Evolutionary conservation across 495 filamentous ascomycete genomes (phyloP).

Genomic region (Talaromyces trachyspermus): DNA sequence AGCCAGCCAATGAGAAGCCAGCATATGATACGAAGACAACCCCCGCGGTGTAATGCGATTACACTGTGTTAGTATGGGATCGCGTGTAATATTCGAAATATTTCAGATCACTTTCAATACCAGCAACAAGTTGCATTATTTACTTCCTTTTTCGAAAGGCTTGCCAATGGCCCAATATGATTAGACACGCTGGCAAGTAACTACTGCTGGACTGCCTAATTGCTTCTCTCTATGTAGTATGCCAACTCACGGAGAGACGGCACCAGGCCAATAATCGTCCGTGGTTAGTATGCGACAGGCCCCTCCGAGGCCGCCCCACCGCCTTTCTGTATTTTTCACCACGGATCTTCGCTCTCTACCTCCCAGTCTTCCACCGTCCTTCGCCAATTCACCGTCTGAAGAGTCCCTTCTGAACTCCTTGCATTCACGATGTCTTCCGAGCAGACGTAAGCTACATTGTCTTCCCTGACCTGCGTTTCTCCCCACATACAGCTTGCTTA

Average conservation of each 20-base stretch:
- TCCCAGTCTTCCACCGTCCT: constrained; percentile 18
- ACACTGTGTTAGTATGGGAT: too few relatives aligned
- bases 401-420: constrained; percentile 7
- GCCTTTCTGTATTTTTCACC: constrained; percentile 24
- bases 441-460: constrained; percentile 71
- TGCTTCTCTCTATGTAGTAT: too few relatives aligned
- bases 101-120: too few relatives aligned
- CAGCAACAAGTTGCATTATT: too few relatives aligned
- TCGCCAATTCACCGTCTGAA: not conserved
- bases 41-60: too few relatives aligned
- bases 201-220: not conserved
- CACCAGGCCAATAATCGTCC: too few relatives aligned
- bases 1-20: not conserved
- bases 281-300: too few relatives aligned
- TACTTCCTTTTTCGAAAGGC: not conserved
- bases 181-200: not conserved
- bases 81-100: too few relatives aligned
- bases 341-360: constrained; percentile 19
- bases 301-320: not conserved
- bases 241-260: too few relatives aligned
- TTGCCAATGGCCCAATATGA: not conserved
- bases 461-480: constrained; percentile 12
- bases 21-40: too few relatives aligned
- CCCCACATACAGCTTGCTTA: constrained; percentile 19
- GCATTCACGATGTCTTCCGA: constrained; percentile 72